These are phyloP conservation scores for Inga oerstediana DNA, from an alignment of 306 rosid genomes.

Conservation along the genomic window DNA sequence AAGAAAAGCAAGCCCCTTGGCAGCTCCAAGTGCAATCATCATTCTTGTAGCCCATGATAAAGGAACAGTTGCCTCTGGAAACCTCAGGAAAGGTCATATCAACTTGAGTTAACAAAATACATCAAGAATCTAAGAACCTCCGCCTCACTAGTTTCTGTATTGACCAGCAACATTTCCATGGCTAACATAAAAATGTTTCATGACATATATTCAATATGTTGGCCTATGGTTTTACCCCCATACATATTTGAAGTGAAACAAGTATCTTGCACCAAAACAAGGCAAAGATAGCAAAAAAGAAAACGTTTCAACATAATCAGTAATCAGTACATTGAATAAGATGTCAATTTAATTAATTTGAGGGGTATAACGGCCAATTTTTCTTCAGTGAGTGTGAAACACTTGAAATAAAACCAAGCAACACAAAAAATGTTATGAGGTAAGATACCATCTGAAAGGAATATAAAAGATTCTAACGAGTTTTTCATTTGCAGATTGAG, in stretches of 20 bases:
- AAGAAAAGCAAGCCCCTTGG: slow-evolving; percentile 97
- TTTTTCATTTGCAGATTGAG: neutral
- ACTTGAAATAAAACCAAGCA: neutral
- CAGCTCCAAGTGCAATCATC: slow-evolving; percentile 97
- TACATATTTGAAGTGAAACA: slow-evolving; percentile 8
- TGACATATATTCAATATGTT: neutral
- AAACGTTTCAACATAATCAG: neutral
- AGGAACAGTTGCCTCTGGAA: slow-evolving; percentile 82
- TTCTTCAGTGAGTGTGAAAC: neutral
- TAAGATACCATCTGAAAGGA: neutral
- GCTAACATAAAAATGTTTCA: neutral
- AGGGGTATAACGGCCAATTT: neutral
- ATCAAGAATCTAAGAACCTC: slow-evolving; percentile 25
- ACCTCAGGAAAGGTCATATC: slow-evolving; percentile 47
- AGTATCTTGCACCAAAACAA: neutral
- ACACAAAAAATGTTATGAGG: neutral
- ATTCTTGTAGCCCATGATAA: slow-evolving; percentile 88
- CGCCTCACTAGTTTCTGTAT: slow-evolving; percentile 6
- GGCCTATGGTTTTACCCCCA: neutral
- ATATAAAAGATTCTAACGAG: neutral
- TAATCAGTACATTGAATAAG: neutral
- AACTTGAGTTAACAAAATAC: slow-evolving; percentile 35
- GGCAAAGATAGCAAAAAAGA: neutral
- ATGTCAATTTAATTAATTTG: neutral
- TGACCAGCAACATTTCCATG: neutral